phyloP scores from a whole-genome alignment of 2,329 filamentous ascomycete genomes.

The Aspergillus sp. region DNA sequence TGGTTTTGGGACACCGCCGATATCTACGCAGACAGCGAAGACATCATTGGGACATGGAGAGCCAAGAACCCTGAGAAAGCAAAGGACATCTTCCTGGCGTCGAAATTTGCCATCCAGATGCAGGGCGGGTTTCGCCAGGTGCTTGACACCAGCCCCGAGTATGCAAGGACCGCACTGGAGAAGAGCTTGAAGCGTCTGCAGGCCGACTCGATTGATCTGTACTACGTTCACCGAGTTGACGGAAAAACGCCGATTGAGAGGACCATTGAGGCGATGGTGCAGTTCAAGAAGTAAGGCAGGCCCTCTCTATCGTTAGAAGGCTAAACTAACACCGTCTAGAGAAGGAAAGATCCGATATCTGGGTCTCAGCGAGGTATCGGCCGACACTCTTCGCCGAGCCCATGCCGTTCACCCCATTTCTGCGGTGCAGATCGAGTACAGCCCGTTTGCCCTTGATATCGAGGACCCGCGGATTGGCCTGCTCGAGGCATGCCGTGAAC shows the following conservation, averaged over 20 bases:
- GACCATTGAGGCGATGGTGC: conserved; percentile 44
- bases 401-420: conserved; percentile 49
- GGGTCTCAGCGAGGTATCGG: conserved; percentile 52
- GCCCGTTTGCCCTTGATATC: conserved; percentile 50
- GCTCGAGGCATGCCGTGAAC: conserved; percentile 28
- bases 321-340: neutral
- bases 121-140: conserved; percentile 40
- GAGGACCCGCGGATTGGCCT: conserved; percentile 34
- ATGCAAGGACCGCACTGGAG: conserved; percentile 27
- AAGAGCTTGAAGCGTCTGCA: conserved; percentile 43
- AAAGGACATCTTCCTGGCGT: conserved; percentile 53
- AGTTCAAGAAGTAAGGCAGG: conserved; percentile 42
- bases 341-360: conserved; percentile 54
- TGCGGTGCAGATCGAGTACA: conserved; percentile 56
- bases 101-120: conserved; percentile 49
- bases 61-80: conserved; percentile 41
- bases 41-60: conserved; percentile 52
- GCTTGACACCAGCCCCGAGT: conserved; percentile 12
- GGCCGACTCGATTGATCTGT: conserved; percentile 47
- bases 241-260: conserved; percentile 36
- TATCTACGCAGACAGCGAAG: conserved; percentile 50
- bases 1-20: conserved; percentile 46
- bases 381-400: conserved; percentile 53
- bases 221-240: conserved; percentile 48
- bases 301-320: neutral